Base-by-base conservation (phyloP, 2,329 filamentous ascomycete genomes). In the Lojkania enalia region DNA sequence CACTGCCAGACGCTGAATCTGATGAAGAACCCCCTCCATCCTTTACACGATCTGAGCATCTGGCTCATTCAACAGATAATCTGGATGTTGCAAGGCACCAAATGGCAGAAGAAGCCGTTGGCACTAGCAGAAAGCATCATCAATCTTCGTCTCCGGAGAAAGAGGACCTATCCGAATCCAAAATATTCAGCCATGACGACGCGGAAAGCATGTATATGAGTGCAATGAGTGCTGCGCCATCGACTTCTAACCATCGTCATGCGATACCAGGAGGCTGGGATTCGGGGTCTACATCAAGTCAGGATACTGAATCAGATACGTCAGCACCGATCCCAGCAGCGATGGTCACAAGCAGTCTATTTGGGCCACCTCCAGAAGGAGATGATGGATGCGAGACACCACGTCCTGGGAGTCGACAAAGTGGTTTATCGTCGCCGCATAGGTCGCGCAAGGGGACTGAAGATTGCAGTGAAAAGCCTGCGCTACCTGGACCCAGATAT, bases 121-220 rank as follows among this genome's bases (percentile, higher is more conserved):
- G 5, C 11, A 33, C 14, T 6, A 9, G 11, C 6, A 9, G 30
- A 33, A n/a, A 27, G n/a, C 23, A 11, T 9, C 30, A 33, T 7
- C 9, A 11, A 33, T 20, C 16, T 5, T 19, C 33, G 11, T 15
- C 42, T n/a, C 31, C 35, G 5, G 42, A 46, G 27, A 51, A 54
- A 13, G 50, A 63, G 40, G 63, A 65, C 40, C 45, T 71, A 19
- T 45, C 68, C 11, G 57, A 72, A 50, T 92, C 88, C 4, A 84
- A 81, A 30, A 61, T 90, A 1, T 92, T 87, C 60, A 89, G 82
- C 25, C 87, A 90, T 46, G 86, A 90, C 49, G 87, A 92, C 51
- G 88, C 87, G 0, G 84, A 89, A 61, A 94, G 89, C 65, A 88
- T 95, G 84, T 95, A 94, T 58, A 85, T 90, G 84, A 92, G 83